Base-by-base conservation (phyloP, 2,329 filamentous ascomycete genomes). In the Tolypocladium cylindrosporum region DNA sequence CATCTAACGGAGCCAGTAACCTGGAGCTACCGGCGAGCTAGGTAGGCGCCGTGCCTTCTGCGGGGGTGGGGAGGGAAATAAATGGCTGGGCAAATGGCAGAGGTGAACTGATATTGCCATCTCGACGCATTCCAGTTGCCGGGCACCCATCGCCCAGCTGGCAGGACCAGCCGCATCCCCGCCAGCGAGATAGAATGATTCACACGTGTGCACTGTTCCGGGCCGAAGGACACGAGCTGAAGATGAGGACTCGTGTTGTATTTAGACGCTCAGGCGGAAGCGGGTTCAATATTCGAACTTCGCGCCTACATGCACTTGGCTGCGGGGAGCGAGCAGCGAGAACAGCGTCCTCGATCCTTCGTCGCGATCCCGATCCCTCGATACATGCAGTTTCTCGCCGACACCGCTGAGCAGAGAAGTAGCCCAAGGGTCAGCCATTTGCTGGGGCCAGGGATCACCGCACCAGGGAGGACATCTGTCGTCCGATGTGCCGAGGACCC, bases 91-190 rank as follows among this genome's bases (percentile, higher is more conserved):
- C 27, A 36, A 14, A 16, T n/a, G 31, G 31, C 48, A 51, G 45
- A 36, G 48, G 48, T 31, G 31, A 60, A 36, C 21, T 36, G 53
- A 55, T 55, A 43, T 42, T 55, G 58, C 58, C 64, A 64, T 67
- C 55, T 59, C 55, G 61, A 61, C 64, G 62, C 67, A 69, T 69
- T 69, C 67, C 67, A 68, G 61, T 57, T 56, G 55, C 53, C 37
- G 10, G 21, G 37, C 39, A 36, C 39, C 21, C 53, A 34, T 27
- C 51, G n/a, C 24, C 34, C 11, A 14, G 37, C 45, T 21, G 24
- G 40, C 24, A 55, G 39, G 24, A 36, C 55, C 48, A 53, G 39
- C 37, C 50, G 39, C 55, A 42, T 45, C 27, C 40, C 39, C 50
- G 55, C 55, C 14, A 14, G 48, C 39, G 10, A 36, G 40, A 34